Evolutionary conservation across 495 filamentous ascomycete species (phyloP).

Genomic region (Polyplosphaeria fusca): DNA sequence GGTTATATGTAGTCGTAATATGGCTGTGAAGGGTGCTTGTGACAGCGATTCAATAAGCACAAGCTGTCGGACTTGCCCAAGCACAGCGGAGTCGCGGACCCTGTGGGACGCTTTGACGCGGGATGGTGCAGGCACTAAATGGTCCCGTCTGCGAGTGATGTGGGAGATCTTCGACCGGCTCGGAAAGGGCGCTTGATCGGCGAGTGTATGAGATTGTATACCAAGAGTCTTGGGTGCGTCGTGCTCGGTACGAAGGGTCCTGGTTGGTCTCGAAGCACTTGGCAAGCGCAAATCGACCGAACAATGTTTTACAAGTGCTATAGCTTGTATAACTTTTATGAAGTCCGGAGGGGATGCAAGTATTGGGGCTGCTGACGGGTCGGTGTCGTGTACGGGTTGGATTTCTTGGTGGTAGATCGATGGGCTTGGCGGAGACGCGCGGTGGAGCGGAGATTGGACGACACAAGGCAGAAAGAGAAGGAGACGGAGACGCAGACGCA

Average conservation of each 20-base stretch:
- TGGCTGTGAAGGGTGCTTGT: too few relatives aligned
- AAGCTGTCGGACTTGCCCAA: constrained; percentile 4
- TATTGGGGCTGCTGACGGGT: constrained; percentile 5
- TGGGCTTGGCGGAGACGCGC: constrained; percentile 20
- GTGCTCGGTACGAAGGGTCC: constrained; percentile 1
- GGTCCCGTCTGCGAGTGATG: not conserved
- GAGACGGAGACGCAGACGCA: not conserved
- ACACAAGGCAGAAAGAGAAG: constrained; percentile 9
- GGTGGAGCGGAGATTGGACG: constrained; percentile 25
- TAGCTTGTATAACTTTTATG: constrained; percentile 21
- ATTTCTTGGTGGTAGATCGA: constrained; percentile 19
- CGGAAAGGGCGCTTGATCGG: not conserved
- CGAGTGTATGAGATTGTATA: constrained; percentile 5
- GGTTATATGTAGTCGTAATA: too few relatives aligned
- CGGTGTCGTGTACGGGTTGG: constrained; percentile 10
- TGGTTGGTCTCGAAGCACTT: constrained; percentile 2
- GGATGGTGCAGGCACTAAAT: constrained; percentile 16
- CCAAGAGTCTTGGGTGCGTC: constrained; percentile 24
- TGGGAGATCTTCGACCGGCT: constrained; percentile 7
- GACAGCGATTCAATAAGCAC: too few relatives aligned
- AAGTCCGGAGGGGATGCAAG: constrained; percentile 9
- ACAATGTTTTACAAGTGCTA: constrained; percentile 14
- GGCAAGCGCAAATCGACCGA: not conserved
- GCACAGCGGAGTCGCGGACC: not conserved
- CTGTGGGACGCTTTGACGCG: not conserved